Conservation (phyloP, 345 rosid genomes). For the Gossypium rotundifolium region DNA sequence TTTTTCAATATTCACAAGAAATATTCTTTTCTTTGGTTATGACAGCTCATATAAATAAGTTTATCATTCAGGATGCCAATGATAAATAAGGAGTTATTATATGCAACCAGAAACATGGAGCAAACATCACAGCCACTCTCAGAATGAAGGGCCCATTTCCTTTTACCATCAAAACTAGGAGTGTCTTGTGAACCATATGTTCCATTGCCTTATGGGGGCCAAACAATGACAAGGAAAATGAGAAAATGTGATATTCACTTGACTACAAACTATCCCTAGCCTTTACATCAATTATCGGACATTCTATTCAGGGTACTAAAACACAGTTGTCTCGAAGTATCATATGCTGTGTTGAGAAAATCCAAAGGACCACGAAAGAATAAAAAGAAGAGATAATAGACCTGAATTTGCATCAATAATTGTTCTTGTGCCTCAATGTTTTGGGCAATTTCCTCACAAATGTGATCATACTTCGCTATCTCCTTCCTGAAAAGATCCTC, state of each 20-base stretch:
- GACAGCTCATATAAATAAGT: not conserved
- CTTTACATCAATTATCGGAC: not conserved
- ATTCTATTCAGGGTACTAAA: not conserved
- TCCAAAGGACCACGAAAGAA: not conserved
- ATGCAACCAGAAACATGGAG: not conserved
- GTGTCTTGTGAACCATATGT: not conserved
- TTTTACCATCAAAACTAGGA: conserved; percentile 3
- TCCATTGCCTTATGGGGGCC: not conserved
- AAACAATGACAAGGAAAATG: not conserved
- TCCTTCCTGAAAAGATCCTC: conserved; percentile 98
- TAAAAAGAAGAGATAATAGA: conserved; percentile 10
- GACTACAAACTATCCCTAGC: not conserved
- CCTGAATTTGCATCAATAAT: conserved; percentile 87
- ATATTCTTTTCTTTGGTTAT: not conserved
- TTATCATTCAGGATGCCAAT: not conserved
- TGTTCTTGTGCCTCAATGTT: conserved; percentile 94
- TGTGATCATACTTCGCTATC: conserved; percentile 75
- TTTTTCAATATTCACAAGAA: not conserved
- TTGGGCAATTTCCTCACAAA: conserved; percentile 78
- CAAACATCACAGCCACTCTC: not conserved
- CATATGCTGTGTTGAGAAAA: not conserved
- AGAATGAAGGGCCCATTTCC: not conserved
- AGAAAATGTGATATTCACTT: not conserved
- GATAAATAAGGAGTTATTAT: not conserved
- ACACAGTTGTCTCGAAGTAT: not conserved